Base-by-base conservation (phyloP, 306 rosid species). In the Senna tora region DNA sequence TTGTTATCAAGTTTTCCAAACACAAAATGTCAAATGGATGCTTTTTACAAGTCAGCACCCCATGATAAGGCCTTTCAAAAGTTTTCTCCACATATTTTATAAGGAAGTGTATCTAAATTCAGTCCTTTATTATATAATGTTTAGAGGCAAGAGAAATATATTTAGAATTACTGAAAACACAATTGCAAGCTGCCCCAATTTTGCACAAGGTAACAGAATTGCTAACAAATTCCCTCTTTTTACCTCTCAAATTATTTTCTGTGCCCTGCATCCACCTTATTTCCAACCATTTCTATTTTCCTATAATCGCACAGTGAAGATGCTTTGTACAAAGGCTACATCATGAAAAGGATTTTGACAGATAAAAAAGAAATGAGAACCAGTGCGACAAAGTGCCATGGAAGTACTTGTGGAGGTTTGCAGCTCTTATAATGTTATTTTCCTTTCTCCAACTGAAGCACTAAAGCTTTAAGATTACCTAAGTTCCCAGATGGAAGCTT, bases 391-490 rank as follows among this genome's bases (percentile, higher is more conserved):
- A n/a, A 54, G 54, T 65, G 42, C 53, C 50, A 45, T 15, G 33
- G 65, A 21, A 60, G 46, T 7, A 21, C 46, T 58, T 16, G 9
- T 15, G 65, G 65, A 34, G 42, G 39, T 28, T 25, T 56, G 6
- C 17, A 56, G 14, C 43, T 32, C 67, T 57, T 43, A 22, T 58
- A 45, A 72, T n/a, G 33, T 43, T 33, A 61, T 17, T 19, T 22
- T 41, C 69, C 20, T 21, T 34, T n/a, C 65, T 19, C 61, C 22
- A 38, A 36, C 6, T 34, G 13, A 58, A 15, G 43, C n/a, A n/a
- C 22, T n/a, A 33, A 13, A 30, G 16, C 20, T 33, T 33, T 12
- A 17, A 9, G 45, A 17, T 32, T 33, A 33, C 65, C 65, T n/a
- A 16, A 33, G 10, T 60, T 60, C 65, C 54, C 49, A 73, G 39